Base-by-base conservation (phyloP, 495 filamentous ascomycete genomes). In the Hypoxylon fragiforme region DNA sequence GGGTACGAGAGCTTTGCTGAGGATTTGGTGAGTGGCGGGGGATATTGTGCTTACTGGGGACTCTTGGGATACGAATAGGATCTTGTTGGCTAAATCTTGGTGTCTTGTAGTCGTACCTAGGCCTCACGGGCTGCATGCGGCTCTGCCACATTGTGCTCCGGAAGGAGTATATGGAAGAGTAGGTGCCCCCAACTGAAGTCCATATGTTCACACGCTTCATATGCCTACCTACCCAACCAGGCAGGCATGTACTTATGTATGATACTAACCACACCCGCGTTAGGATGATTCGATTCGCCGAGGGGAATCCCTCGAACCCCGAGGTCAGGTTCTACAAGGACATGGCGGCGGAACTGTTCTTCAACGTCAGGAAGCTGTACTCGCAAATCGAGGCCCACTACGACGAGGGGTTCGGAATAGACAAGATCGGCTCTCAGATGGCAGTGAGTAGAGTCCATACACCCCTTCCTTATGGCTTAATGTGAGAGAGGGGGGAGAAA, bases 91-190 rank as follows among this genome's bases (percentile, higher is more conserved):
- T n/a, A n/a, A n/a, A n/a, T n/a, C n/a, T n/a, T n/a, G n/a, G n/a
- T n/a, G n/a, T n/a, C n/a, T n/a, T n/a, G 20, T 31, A 77, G 73
- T 70, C 72, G 7, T 81, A 79, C 57, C 70, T 81, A 3, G 73
- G 74, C 3, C 67, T 78, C 5, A 77, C 76, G 7, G 78, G 74
- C 61, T 72, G 73, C 20, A 68, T 73, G 11, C 68, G 77, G 4
- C 70, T 81, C 3, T 79, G 74, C 52, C 75, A 81, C 34, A 79
- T 81, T 39, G 71, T 79, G 8, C 63, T 79, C 6, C 67, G 77
- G 7, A 76, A 76, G 49, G 71, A 72, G 19, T 77, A 78, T 24
- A 55, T 78, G 50, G 62, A 68, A 45, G 70, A 78, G 75, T 76
- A 69, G 19, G 72, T 63, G 11, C 11, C n/a, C 19, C 9, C 9